A percentile compares a stretch with the other conserved stretches of the same genome.
Evolutionary conservation across 495 filamentous ascomycete genomes (phyloP).

Genomic region (Trichocladium uniseriatum): DNA sequence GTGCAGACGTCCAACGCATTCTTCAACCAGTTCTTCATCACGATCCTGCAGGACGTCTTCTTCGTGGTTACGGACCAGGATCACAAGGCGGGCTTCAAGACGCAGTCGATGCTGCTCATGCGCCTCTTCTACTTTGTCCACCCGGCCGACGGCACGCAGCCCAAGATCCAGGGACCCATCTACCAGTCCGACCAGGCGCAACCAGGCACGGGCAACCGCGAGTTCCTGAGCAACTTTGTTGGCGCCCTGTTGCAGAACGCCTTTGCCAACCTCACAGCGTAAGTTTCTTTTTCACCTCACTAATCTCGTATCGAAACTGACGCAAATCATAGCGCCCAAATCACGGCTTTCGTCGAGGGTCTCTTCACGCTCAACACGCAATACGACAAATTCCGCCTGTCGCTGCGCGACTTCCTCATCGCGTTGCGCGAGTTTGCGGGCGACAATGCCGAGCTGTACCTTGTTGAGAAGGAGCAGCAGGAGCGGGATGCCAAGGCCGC

Average conservation of each 20-base stretch:
- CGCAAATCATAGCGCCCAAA: conserved; percentile 76
- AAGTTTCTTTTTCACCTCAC: conserved; percentile 33
- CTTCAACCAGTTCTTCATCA: conserved; percentile 93
- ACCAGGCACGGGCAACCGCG: conserved; percentile 71
- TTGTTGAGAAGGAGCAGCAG: conserved; percentile 84
- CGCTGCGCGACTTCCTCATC: conserved; percentile 78
- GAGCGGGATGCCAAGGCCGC: conserved; percentile 67
- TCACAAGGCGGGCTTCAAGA: conserved; percentile 98
- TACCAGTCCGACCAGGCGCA: conserved; percentile 75
- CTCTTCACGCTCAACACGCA: conserved; percentile 20
- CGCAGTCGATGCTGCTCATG: conserved; percentile 83
- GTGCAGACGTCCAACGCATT: conserved; percentile 77
- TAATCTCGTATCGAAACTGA: too few relatives aligned
- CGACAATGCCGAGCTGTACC: conserved; percentile 86
- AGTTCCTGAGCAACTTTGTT: conserved; percentile 82
- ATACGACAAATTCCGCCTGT: conserved; percentile 15
- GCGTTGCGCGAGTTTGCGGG: conserved; percentile 93
- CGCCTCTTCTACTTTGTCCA: conserved; percentile 93
- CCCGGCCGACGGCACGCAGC: conserved; percentile 47
- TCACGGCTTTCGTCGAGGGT: conserved; percentile 54
- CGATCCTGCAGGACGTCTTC: conserved; percentile 95
- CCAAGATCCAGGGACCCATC: conserved; percentile 85
- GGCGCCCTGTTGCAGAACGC: conserved; percentile 78
- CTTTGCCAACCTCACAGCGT: conserved; percentile 89
- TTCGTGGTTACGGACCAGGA: conserved; percentile 96